phyloP scores from a whole-genome alignment of 768 basidiomycete genomes.

The Gloeostereum incarnatum region DNA sequence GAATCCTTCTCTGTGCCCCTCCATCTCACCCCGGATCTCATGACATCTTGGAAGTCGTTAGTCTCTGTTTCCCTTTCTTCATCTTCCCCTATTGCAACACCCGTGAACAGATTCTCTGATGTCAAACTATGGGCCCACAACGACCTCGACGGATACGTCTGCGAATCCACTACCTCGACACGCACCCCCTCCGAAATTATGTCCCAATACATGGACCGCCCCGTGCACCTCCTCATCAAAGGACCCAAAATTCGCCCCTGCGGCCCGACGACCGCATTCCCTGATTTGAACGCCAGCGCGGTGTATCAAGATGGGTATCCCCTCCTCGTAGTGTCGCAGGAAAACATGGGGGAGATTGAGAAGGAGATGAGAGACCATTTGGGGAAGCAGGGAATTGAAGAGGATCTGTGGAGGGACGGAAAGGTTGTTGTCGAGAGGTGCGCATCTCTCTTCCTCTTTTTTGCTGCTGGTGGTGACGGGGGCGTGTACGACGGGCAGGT shows the following conservation, averaged over 20 bases:
- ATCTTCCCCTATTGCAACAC: conserved; percentile 2
- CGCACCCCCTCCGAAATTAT: conserved; percentile 44
- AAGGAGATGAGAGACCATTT: conserved; percentile 34
- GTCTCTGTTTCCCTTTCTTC: conserved; percentile 11
- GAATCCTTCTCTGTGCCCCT: conserved; percentile 53
- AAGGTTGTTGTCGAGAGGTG: conserved; percentile 50
- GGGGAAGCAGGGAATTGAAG: conserved; percentile 36
- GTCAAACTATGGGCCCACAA: conserved; percentile 38
- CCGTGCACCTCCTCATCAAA: conserved; percentile 60
- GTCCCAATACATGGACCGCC: conserved; percentile 50
- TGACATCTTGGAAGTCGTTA: conserved; percentile 51
- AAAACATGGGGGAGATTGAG: conserved; percentile 48
- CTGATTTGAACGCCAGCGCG: conserved; percentile 44
- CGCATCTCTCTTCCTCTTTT: conserved; percentile 9
- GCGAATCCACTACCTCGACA: conserved; percentile 25
- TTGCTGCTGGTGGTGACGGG: conserved; percentile 1
- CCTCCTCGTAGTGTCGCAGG: conserved; percentile 55
- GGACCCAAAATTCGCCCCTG: conserved; percentile 46
- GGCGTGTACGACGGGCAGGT: conserved; percentile 28
- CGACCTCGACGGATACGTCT: conserved; percentile 59
- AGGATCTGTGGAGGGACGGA: conserved; percentile 46
- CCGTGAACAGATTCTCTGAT: conserved; percentile 35
- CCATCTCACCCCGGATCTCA: conserved; percentile 35
- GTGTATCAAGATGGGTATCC: conserved; percentile 70
- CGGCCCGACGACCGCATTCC: conserved; percentile 42